These are phyloP conservation scores for Actinomucor elegans DNA, from an alignment of 371 early-diverging fungal species.

Conservation along the genomic window DNA sequence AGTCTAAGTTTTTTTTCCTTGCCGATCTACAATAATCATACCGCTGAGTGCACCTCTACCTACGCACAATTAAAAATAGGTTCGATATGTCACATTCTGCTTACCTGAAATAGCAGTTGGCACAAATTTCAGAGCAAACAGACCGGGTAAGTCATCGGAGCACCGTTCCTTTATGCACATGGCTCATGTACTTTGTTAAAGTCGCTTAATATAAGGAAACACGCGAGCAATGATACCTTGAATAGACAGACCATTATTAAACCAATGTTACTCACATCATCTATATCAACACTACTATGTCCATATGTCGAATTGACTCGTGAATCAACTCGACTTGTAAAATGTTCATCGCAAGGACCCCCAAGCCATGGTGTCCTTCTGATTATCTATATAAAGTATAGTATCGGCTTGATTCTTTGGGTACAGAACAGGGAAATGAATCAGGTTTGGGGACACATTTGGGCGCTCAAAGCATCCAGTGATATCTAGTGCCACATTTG, in stretches of 20 bases:
- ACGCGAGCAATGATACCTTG: conserved; percentile 55
- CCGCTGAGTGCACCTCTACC: conserved; percentile 70
- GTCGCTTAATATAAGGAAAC: conserved; percentile 48
- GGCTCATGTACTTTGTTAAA: conserved; percentile 58
- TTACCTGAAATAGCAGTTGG: conserved; percentile 46
- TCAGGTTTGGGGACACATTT: conserved; percentile 36
- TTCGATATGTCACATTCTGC: neutral
- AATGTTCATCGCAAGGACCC: conserved; percentile 31
- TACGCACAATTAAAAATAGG: neutral
- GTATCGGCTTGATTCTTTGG: conserved; percentile 37
- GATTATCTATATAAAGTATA: conserved; percentile 28
- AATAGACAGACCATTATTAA: neutral
- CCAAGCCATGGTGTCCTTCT: conserved; percentile 24
- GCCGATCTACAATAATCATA: conserved; percentile 63
- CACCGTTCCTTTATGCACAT: conserved; percentile 61
- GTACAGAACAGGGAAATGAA: conserved; percentile 59
- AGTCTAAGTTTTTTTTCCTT: conserved; percentile 75
- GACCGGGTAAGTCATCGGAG: conserved; percentile 62
- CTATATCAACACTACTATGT: conserved; percentile 74
- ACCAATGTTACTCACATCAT: conserved; percentile 66
- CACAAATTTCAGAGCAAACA: conserved; percentile 66
- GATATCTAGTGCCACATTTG: conserved; percentile 32
- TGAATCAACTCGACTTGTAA: conserved; percentile 55
- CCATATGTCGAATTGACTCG: conserved; percentile 62
- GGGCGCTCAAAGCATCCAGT: conserved; percentile 54